Evolutionary conservation across 2,329 filamentous ascomycete species (phyloP).

Genomic region (Trichophyton equinum): DNA sequence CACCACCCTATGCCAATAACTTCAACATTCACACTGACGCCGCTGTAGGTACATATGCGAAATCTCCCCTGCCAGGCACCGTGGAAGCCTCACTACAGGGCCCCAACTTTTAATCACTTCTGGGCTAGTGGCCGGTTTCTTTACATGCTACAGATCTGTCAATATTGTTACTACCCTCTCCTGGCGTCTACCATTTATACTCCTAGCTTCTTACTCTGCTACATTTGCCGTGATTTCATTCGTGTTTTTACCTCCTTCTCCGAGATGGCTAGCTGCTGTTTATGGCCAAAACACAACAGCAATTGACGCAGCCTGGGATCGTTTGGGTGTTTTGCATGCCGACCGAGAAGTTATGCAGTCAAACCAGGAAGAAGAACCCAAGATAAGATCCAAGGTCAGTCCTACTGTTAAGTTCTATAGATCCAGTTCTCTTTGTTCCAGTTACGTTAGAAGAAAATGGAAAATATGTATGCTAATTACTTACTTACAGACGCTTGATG

Average conservation of each 20-base stretch:
- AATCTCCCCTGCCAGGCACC: slow-evolving; percentile 41
- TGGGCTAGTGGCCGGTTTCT: slow-evolving; percentile 45
- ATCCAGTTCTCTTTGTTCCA: not conserved
- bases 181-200: slow-evolving; percentile 45
- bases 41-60: slow-evolving; percentile 43
- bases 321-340: slow-evolving; percentile 33
- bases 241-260: slow-evolving; percentile 42
- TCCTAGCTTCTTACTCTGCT: slow-evolving; percentile 35
- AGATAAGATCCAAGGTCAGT: not conserved
- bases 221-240: slow-evolving; percentile 28
- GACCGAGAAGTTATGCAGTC: slow-evolving; percentile 36
- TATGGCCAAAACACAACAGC: slow-evolving; percentile 35
- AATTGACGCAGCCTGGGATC: slow-evolving; percentile 33
- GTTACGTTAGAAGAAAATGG: not conserved
- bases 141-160: slow-evolving; percentile 46
- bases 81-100: slow-evolving; percentile 41
- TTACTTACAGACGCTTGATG: not conserved
- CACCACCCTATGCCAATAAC: not conserved
- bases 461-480: not conserved
- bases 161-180: slow-evolving; percentile 37
- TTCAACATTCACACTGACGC: not conserved
- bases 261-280: slow-evolving; percentile 42
- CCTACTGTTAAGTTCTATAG: not conserved
- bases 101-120: slow-evolving; percentile 42
- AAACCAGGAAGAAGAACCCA: not conserved